phyloP scores from a whole-genome alignment of 306 rosid species.

The Argentina anserina region DNA sequence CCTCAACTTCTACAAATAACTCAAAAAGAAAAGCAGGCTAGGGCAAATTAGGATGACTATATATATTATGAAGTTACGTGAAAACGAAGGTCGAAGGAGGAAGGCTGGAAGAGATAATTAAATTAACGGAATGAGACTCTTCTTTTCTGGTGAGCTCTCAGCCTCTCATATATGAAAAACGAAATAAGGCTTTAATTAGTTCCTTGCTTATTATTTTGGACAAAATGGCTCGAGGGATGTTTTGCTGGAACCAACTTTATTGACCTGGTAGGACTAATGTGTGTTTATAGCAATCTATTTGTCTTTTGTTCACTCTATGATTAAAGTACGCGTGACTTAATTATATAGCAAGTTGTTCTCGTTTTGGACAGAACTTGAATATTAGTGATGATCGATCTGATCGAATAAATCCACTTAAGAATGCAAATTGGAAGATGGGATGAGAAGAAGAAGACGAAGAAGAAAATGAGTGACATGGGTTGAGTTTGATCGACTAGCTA shows the following conservation, averaged over 20 bases:
- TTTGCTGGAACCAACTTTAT: conserved; percentile 9
- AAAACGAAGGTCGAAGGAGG: no score
- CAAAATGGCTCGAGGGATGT: neutral
- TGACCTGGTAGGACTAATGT: neutral
- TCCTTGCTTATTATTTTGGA: neutral
- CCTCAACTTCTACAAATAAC: neutral
- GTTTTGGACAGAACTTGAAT: conserved; percentile 2
- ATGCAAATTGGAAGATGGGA: neutral
- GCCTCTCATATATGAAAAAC: neutral
- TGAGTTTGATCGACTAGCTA: no score
- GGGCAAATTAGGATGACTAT: neutral
- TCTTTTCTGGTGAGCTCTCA: neutral
- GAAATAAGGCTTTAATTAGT: neutral
- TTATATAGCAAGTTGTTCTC: neutral
- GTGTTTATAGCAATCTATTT: neutral
- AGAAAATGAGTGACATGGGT: no score
- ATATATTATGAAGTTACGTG: no score
- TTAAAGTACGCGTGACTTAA: neutral
- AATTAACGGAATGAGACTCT: neutral
- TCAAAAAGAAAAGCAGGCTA: neutral
- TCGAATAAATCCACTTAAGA: neutral
- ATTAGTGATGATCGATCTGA: neutral
- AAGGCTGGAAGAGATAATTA: neutral
- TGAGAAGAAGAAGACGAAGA: no score
- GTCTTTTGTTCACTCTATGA: neutral